phyloP scores from a whole-genome alignment of 106 monocot genomes.

The Allium sativum region DNA sequence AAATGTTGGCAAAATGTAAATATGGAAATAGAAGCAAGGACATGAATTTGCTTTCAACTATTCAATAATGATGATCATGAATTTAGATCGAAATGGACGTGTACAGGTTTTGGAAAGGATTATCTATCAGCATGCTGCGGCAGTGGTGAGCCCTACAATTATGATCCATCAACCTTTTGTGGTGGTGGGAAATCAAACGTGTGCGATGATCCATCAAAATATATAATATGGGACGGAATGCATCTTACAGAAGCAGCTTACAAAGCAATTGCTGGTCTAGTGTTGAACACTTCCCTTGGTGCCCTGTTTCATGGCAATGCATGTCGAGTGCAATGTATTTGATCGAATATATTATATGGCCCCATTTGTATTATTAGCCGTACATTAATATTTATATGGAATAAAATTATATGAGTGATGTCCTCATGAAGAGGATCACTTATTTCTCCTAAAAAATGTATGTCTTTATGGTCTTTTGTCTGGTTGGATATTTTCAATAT shows the following conservation, averaged over 20 bases:
- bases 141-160: background rate
- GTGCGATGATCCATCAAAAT: slow-evolving; percentile 3
- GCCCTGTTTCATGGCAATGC: background rate
- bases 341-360: too few relatives aligned
- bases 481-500: too few relatives aligned
- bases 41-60: background rate
- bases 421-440: too few relatives aligned
- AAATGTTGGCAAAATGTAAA: too few relatives aligned
- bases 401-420: too few relatives aligned
- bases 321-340: background rate
- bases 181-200: background rate
- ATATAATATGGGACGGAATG: slow-evolving; percentile 3
- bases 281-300: background rate
- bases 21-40: background rate
- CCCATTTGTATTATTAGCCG: too few relatives aligned
- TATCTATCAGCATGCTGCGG: slow-evolving; percentile 4
- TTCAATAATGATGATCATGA: background rate
- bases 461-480: too few relatives aligned
- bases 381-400: too few relatives aligned
- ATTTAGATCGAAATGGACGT: too few relatives aligned
- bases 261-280: background rate
- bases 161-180: background rate
- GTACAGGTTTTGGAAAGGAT: background rate
- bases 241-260: slow-evolving; percentile 5
- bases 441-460: too few relatives aligned